These are phyloP conservation scores for Antarctomyces pellizariae DNA, from an alignment of 495 filamentous ascomycete species.

Conservation along the genomic window DNA sequence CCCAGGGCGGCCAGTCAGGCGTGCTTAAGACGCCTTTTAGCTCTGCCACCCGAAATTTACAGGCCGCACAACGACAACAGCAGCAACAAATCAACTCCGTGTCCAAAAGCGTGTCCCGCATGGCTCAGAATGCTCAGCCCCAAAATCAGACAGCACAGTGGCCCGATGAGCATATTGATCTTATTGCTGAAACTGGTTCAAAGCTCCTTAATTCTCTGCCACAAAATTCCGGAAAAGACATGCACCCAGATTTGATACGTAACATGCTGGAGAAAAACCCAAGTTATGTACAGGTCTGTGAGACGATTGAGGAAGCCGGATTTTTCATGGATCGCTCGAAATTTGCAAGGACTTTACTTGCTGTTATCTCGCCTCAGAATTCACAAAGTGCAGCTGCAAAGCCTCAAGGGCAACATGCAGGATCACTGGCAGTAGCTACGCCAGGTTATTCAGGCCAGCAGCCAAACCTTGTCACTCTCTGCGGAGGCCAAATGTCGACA, in stretches of 20 bases:
- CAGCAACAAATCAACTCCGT: no score
- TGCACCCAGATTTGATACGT: constrained; percentile 13
- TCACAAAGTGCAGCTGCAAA: no score
- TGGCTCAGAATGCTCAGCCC: no score
- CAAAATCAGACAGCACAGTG: no score
- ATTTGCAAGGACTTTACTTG: constrained; percentile 14
- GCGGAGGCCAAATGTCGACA: not conserved
- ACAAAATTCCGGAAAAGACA: not conserved
- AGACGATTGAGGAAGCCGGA: constrained; percentile 20
- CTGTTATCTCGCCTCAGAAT: no score
- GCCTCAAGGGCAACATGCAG: not conserved
- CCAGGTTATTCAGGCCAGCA: not conserved
- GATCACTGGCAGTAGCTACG: not conserved
- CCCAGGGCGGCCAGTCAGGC: no score
- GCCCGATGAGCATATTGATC: no score
- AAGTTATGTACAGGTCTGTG: constrained; percentile 25
- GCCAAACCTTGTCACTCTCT: not conserved
- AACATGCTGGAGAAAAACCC: constrained; percentile 22
- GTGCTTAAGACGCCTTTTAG: no score
- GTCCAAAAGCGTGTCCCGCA: no score
- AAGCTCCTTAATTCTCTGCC: constrained; percentile 1
- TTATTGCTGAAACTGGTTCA: no score
- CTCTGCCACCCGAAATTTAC: no score
- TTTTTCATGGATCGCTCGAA: constrained; percentile 19
- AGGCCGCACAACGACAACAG: no score